Conservation (phyloP, 768 basidiomycete species). For the Boletus pseudo-olivaceus region DNA sequence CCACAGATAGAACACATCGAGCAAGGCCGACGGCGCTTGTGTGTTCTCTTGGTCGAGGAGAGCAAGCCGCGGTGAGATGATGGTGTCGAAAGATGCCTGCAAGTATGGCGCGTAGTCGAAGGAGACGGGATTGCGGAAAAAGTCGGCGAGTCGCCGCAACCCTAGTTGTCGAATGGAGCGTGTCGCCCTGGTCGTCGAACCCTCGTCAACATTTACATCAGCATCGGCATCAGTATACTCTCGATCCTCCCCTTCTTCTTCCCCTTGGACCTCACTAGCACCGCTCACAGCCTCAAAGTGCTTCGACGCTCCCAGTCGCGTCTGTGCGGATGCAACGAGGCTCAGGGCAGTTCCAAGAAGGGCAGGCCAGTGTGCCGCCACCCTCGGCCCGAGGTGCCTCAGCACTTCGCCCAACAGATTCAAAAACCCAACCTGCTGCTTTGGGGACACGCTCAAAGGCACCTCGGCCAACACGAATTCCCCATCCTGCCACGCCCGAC, state of each 20-base stretch:
- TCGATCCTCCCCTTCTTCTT: slow-evolving; percentile 36
- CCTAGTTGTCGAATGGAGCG: slow-evolving; percentile 79
- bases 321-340: slow-evolving; percentile 64
- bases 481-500: slow-evolving; percentile 20
- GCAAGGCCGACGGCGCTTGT: slow-evolving; percentile 82
- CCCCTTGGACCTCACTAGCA: slow-evolving; percentile 23
- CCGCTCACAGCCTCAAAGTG: slow-evolving; percentile 21
- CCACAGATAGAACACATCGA: slow-evolving; percentile 85
- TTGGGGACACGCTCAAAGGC: slow-evolving; percentile 39
- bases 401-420: slow-evolving; percentile 81
- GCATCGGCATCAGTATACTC: slow-evolving; percentile 36
- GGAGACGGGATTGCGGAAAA: slow-evolving; percentile 68
- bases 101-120: slow-evolving; percentile 81
- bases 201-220: slow-evolving; percentile 33
- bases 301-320: slow-evolving; percentile 38
- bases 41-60: slow-evolving; percentile 80
- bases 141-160: slow-evolving; percentile 81
- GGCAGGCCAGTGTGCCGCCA: slow-evolving; percentile 68
- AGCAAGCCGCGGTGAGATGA: slow-evolving; percentile 81
- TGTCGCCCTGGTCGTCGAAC: slow-evolving; percentile 35
- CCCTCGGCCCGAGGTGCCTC: slow-evolving; percentile 72
- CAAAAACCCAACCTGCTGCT: slow-evolving; percentile 82
- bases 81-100: slow-evolving; percentile 55
- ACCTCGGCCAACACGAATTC: slow-evolving; percentile 32
- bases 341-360: slow-evolving; percentile 68